Percentiles rank a stretch among this genome's conserved stretches.
phyloP scores from a whole-genome alignment of 345 rosid genomes.

The Hirschfeldia incana region DNA sequence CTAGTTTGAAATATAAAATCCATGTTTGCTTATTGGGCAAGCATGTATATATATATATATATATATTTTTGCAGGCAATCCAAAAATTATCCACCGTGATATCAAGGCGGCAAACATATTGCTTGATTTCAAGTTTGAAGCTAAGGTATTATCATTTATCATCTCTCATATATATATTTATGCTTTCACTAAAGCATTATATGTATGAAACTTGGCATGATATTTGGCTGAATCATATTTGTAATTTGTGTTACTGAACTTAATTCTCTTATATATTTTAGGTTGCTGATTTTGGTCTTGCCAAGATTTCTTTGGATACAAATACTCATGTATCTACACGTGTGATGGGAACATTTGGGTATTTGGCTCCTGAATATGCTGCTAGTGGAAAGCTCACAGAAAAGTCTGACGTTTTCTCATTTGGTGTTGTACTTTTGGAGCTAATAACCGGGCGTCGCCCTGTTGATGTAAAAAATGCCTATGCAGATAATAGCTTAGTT shows the following conservation, averaged over 20 bases:
- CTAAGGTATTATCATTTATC: constrained; percentile 53
- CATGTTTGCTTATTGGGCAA: neutral
- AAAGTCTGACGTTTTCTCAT: constrained; percentile 88
- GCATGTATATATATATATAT: neutral
- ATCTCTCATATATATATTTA: neutral
- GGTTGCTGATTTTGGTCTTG: constrained; percentile 89
- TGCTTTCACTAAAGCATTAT: neutral
- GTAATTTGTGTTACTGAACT: neutral
- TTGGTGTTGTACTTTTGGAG: constrained; percentile 85
- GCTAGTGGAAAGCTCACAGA: constrained; percentile 82
- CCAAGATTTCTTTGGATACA: constrained; percentile 69
- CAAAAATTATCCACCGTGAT: constrained; percentile 87
- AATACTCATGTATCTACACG: constrained; percentile 91
- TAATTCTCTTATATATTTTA: neutral
- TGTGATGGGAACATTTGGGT: constrained; percentile 82
- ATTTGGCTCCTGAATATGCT: constrained; percentile 92
- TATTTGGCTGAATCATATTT: neutral
- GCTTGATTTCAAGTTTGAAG: constrained; percentile 80
- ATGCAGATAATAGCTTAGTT: constrained; percentile 68
- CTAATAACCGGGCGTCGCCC: constrained; percentile 76
- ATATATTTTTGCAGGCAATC: constrained; percentile 58
- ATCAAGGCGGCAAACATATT: constrained; percentile 88
- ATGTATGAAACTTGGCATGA: neutral
- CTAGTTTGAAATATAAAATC: neutral
- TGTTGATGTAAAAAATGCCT: constrained; percentile 51